phyloP scores from a whole-genome alignment of 2,329 filamentous ascomycete species.

The Metarhizium anisopliae region DNA sequence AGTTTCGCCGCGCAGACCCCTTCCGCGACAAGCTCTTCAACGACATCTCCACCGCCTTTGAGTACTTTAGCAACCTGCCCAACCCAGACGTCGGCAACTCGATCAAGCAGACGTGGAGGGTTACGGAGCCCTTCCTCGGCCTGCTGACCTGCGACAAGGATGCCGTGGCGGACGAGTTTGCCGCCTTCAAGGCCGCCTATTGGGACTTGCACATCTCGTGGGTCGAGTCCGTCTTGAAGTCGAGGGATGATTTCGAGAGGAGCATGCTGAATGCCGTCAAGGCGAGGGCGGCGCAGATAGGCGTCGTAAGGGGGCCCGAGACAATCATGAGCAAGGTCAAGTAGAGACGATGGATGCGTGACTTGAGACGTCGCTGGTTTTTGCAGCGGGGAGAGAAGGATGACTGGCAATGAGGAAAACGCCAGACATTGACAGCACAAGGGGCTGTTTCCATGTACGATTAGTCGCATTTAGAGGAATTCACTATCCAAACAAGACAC shows the following conservation, averaged over 20 bases:
- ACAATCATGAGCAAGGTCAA: conserved; percentile 94
- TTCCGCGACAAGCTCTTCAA: conserved; percentile 91
- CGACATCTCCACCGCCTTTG: conserved; percentile 83
- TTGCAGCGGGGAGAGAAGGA: no score
- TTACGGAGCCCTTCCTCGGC: conserved; percentile 74
- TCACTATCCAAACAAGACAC: background rate
- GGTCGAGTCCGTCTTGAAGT: conserved; percentile 85
- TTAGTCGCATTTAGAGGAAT: background rate
- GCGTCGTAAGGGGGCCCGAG: conserved; percentile 70
- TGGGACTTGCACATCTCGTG: conserved; percentile 93
- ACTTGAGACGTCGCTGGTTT: no score
- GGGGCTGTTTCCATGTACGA: background rate
- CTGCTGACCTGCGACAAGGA: conserved; percentile 71
- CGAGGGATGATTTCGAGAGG: conserved; percentile 88
- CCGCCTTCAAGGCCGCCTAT: conserved; percentile 73
- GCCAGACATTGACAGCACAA: background rate
- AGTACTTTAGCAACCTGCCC: conserved; percentile 69
- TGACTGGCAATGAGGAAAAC: background rate
- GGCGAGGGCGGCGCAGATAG: conserved; percentile 75
- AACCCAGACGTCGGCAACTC: conserved; percentile 59
- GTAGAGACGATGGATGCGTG: conserved; percentile 25
- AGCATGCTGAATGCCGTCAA: conserved; percentile 84
- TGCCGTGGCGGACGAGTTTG: conserved; percentile 67
- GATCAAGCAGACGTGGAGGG: conserved; percentile 89
- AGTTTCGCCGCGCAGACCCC: conserved; percentile 77